Conservation (phyloP, 306 rosid genomes). For the Pyrus pyrifolia region DNA sequence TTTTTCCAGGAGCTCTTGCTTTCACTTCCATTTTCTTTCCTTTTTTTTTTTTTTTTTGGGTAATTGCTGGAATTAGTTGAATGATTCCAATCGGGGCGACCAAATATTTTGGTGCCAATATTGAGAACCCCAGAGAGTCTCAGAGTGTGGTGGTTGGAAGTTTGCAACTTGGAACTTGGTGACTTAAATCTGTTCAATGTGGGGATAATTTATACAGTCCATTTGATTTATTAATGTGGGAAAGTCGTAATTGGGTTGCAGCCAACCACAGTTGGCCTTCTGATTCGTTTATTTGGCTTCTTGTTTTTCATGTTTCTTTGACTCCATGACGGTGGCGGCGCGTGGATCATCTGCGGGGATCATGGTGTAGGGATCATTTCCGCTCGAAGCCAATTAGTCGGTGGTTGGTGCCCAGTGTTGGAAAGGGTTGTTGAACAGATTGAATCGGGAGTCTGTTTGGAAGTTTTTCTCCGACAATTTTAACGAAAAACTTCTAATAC, state of each 20-base stretch:
- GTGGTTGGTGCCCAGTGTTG: too few relatives aligned
- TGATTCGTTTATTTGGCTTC: background rate
- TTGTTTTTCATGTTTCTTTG: background rate
- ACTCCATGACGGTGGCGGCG: background rate
- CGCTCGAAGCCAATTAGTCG: too few relatives aligned
- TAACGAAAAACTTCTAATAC: too few relatives aligned
- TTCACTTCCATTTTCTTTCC: conserved; percentile 55
- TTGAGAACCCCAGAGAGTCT: too few relatives aligned
- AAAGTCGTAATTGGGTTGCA: background rate
- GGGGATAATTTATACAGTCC: background rate
- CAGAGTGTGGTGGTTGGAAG: too few relatives aligned
- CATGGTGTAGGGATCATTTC: background rate
- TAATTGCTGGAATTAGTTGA: background rate
- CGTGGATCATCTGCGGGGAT: background rate
- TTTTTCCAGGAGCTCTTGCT: conserved; percentile 90
- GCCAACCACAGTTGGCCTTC: background rate
- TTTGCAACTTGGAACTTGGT: background rate
- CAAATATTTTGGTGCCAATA: background rate
- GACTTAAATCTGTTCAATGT: background rate
- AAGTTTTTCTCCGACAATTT: too few relatives aligned
- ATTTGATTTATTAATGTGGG: background rate
- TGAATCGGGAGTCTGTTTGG: too few relatives aligned
- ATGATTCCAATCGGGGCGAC: background rate
- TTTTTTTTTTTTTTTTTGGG: too few relatives aligned
- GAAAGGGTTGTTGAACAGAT: too few relatives aligned